phyloP scores from a whole-genome alignment of 805 yeast species.

The Candida pseudofarinosa region DNA sequence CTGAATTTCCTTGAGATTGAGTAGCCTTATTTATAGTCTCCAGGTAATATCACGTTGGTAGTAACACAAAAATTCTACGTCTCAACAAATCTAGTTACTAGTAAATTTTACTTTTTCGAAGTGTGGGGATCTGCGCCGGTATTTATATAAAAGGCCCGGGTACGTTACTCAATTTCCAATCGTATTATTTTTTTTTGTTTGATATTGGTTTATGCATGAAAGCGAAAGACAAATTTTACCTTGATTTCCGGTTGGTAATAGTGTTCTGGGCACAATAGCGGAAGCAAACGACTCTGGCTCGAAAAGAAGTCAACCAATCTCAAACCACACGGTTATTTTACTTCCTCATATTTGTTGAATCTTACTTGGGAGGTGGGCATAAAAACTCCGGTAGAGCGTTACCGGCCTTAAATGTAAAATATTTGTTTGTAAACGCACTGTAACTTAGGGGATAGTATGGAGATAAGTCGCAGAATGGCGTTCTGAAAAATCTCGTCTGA shows the following conservation, averaged over 20 bases:
- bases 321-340: no score
- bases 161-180: not conserved
- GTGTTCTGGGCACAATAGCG: not conserved
- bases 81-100: not conserved
- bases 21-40: not conserved
- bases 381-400: no score
- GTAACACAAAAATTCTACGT: not conserved
- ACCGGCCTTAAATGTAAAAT: no score
- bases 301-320: not conserved
- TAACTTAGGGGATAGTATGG: not conserved
- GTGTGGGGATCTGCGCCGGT: not conserved
- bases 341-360: no score
- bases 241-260: not conserved
- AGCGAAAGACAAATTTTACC: not conserved
- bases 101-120: not conserved
- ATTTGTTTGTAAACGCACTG: not conserved
- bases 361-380: no score
- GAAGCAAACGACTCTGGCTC: not conserved
- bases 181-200: not conserved
- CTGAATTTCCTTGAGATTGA: not conserved
- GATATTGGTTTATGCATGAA: not conserved
- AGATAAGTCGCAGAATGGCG: not conserved
- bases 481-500: not conserved
- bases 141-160: not conserved
- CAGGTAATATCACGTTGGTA: not conserved